A percentile compares a stretch with the other conserved stretches of the same genome.
These are phyloP conservation scores for Bipolaris sorokiniana DNA, from an alignment of 2,329 filamentous ascomycete genomes.

Conservation along the genomic window DNA sequence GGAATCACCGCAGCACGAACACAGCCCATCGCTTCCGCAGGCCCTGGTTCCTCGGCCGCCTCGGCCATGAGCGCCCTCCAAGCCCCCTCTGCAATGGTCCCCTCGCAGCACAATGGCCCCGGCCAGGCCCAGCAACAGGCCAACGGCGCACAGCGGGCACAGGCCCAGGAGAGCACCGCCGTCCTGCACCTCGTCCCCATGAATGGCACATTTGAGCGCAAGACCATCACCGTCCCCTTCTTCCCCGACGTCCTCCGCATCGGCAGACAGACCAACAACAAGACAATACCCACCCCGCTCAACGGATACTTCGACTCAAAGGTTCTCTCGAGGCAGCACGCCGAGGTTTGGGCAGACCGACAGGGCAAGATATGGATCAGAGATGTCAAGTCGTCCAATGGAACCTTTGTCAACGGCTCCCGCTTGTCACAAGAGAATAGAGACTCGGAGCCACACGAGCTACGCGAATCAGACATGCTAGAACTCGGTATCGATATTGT, in stretches of 20 bases:
- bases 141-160: conserved; percentile 61
- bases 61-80: conserved; percentile 69
- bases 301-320: conserved; percentile 99
- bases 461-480: conserved; percentile 88
- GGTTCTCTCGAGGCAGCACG: conserved; percentile 93
- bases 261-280: conserved; percentile 95
- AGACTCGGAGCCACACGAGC: conserved; percentile 93
- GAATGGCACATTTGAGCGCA: conserved; percentile 96
- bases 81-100: conserved; percentile 66
- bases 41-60: conserved; percentile 64
- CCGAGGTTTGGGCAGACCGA: conserved; percentile 90
- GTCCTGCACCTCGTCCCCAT: conserved; percentile 86
- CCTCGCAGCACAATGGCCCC: conserved; percentile 73
- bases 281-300: conserved; percentile 85
- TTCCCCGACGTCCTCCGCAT: conserved; percentile 94
- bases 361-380: conserved; percentile 91
- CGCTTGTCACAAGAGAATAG: conserved; percentile 91
- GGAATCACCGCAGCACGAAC: conserved; percentile 67
- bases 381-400: conserved; percentile 98
- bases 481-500: conserved; percentile 98
- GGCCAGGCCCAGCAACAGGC: conserved; percentile 59
- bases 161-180: conserved; percentile 67
- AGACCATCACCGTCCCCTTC: conserved; percentile 92
- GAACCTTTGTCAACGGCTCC: conserved; percentile 94
- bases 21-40: conserved; percentile 65